phyloP scores from a whole-genome alignment of 805 yeast genomes.

The Wickerhamiella kurtzmanii region DNA sequence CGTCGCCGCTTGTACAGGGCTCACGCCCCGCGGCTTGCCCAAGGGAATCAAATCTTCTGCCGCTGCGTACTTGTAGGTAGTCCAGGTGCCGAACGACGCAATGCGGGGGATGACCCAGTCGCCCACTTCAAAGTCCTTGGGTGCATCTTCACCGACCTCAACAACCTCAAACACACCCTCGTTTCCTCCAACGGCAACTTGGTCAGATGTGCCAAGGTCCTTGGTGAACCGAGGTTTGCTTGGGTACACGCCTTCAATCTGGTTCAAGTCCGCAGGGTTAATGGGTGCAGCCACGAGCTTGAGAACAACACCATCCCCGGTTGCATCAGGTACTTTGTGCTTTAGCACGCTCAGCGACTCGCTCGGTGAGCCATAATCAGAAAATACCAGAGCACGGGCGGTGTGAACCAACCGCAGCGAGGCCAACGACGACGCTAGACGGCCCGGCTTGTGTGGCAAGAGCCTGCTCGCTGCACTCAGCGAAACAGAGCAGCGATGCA shows the following conservation, averaged over 20 bases:
- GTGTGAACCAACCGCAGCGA: constrained; percentile 17
- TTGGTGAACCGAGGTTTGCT: constrained; percentile 48
- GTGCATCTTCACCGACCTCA: constrained; percentile 42
- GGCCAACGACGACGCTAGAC: background rate
- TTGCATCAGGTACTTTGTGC: constrained; percentile 23
- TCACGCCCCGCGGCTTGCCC: constrained; percentile 32
- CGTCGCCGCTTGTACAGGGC: constrained; percentile 54
- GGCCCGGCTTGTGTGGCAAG: background rate
- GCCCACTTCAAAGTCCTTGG: constrained; percentile 37
- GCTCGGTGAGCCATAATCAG: constrained; percentile 45
- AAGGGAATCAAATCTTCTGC: constrained; percentile 44
- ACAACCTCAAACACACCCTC: constrained; percentile 85
- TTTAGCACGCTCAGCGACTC: constrained; percentile 29
- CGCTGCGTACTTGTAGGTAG: constrained; percentile 52
- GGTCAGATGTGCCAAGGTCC: constrained; percentile 38
- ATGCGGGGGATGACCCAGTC: constrained; percentile 79
- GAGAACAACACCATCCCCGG: constrained; percentile 36
- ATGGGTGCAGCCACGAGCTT: constrained; percentile 69
- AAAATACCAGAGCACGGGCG: constrained; percentile 41
- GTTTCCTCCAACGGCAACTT: constrained; percentile 80
- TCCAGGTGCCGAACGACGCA: constrained; percentile 89
- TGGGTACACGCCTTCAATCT: constrained; percentile 77
- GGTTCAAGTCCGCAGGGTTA: constrained; percentile 83
- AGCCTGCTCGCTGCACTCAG: background rate
- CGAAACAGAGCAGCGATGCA: background rate